These are phyloP conservation scores for Fennellomyces sp. DNA, from an alignment of 371 early-diverging fungal genomes.

Conservation along the genomic window DNA sequence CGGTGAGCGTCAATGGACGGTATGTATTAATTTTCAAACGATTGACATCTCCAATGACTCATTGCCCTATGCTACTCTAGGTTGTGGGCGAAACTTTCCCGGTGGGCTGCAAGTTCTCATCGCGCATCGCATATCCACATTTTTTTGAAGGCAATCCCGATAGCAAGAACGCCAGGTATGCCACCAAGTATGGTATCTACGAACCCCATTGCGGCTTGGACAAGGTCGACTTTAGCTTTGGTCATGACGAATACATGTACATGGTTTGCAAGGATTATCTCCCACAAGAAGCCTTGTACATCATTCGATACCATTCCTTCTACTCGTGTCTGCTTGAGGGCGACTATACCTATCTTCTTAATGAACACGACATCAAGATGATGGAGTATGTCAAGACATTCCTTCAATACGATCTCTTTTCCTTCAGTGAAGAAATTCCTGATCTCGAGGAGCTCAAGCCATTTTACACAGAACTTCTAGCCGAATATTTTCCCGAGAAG, in stretches of 20 bases:
- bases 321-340: conserved; percentile 55
- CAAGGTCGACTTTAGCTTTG: conserved; percentile 53
- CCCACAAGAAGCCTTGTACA: conserved; percentile 50
- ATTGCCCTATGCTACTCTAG: neutral
- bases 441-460: conserved; percentile 41
- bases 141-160: conserved; percentile 55
- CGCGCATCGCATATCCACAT: conserved; percentile 46
- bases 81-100: conserved; percentile 28
- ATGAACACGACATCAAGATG: conserved; percentile 47
- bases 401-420: conserved; percentile 64
- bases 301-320: conserved; percentile 62
- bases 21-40: too few relatives aligned
- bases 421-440: conserved; percentile 48
- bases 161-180: conserved; percentile 28
- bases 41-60: neutral
- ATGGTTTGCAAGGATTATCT: conserved; percentile 53
- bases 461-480: conserved; percentile 51
- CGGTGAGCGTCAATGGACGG: conserved; percentile 61
- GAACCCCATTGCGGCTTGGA: conserved; percentile 55
- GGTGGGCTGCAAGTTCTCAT: conserved; percentile 19
- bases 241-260: conserved; percentile 68
- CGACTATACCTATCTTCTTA: conserved; percentile 51
- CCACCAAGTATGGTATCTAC: conserved; percentile 53
- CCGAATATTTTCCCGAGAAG: conserved; percentile 54
- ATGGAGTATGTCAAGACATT: conserved; percentile 59